A percentile compares a stretch with the other conserved stretches of the same genome.
Evolutionary conservation across 2,329 filamentous ascomycete genomes (phyloP).

Genomic region (Tolypocladium tropicale): DNA sequence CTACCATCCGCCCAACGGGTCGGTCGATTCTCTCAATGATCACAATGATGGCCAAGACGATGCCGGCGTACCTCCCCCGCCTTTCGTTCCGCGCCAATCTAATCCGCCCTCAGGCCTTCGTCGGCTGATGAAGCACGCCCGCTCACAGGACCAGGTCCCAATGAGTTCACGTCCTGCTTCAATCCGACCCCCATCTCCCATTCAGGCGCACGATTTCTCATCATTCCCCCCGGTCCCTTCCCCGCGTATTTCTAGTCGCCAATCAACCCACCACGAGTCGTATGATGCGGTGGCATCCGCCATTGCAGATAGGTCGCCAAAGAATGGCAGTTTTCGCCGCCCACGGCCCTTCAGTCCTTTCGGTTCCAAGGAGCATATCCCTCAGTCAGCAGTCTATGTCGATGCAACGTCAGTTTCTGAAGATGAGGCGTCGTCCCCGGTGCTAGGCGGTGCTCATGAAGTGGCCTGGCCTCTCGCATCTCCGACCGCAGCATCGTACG

Average conservation of each 20-base stretch:
- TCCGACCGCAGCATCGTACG: constrained; percentile 19
- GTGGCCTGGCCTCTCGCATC: constrained; percentile 29
- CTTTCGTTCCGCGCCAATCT: constrained; percentile 9
- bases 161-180: constrained; percentile 38
- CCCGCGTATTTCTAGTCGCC: constrained; percentile 45
- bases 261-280: constrained; percentile 33
- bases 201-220: constrained; percentile 17
- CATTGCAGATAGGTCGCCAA: constrained; percentile 31
- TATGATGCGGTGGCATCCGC: constrained; percentile 23
- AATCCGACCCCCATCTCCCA: constrained; percentile 29
- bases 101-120: constrained; percentile 15
- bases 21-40: constrained; percentile 22
- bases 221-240: constrained; percentile 34
- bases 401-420: background rate
- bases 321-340: constrained; percentile 33
- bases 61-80: constrained; percentile 4
- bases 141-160: constrained; percentile 40
- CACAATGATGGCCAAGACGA: background rate
- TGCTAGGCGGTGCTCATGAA: constrained; percentile 31
- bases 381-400: background rate
- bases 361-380: constrained; percentile 10
- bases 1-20: background rate
- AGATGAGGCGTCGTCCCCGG: constrained; percentile 21
- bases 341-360: constrained; percentile 29
- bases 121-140: constrained; percentile 30